Conservation (phyloP, 768 basidiomycete genomes). For the Boletus subcaerulescens region DNA sequence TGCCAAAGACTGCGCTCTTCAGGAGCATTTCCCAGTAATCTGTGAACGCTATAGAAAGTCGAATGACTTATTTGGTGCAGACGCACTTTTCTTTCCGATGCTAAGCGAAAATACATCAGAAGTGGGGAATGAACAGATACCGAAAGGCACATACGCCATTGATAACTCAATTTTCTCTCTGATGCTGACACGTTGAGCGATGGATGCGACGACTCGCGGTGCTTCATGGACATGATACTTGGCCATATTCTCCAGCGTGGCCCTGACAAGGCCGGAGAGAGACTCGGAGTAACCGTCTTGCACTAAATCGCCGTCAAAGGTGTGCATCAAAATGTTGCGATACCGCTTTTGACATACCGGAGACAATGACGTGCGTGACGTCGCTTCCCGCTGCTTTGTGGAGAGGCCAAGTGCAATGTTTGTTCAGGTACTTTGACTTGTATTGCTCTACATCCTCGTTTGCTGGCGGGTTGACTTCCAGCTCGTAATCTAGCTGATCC, state of each 20-base stretch:
- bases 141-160: conserved; percentile 1
- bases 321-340: background rate
- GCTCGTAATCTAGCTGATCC: conserved; percentile 1
- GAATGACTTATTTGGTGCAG: too few relatives aligned
- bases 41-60: background rate
- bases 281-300: background rate
- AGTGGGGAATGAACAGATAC: background rate
- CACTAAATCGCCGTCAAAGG: conserved; percentile 1
- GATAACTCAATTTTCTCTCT: conserved; percentile 14
- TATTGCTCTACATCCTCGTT: background rate
- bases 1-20: conserved; percentile 6
- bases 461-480: background rate
- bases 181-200: conserved; percentile 15
- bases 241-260: conserved; percentile 4
- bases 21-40: conserved; percentile 12
- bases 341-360: conserved; percentile 1
- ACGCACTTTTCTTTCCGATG: conserved; percentile 14
- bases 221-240: conserved; percentile 7
- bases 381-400: background rate
- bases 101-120: background rate
- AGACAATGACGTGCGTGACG: conserved; percentile 1
- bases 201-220: conserved; percentile 6
- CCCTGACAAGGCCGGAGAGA: conserved; percentile 1
- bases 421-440: background rate
- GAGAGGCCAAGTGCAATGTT: conserved; percentile 4